These are phyloP conservation scores for Mycena olivaceomarginata DNA, from an alignment of 768 basidiomycete genomes.

Conservation along the genomic window DNA sequence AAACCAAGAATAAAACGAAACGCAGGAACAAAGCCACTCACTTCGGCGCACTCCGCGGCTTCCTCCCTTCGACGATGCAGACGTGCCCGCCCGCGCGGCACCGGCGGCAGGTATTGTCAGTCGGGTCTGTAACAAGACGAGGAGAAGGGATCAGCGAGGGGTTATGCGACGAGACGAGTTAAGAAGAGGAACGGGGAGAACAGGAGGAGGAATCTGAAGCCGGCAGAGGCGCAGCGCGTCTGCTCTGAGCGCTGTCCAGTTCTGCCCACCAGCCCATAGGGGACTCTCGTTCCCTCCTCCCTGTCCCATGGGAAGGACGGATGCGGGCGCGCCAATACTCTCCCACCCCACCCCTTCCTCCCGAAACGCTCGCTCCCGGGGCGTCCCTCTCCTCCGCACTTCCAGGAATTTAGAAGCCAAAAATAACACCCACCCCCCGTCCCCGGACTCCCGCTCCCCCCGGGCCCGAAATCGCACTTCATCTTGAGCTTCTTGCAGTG, in stretches of 20 bases:
- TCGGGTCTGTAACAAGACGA: not conserved
- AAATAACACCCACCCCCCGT: constrained; percentile 16
- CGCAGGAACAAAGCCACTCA: constrained; percentile 63
- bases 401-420: too few species aligned
- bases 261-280: too few species aligned
- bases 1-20: not conserved
- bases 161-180: not conserved
- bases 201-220: too few species aligned
- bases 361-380: too few species aligned
- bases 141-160: not conserved
- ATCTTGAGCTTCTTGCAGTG: constrained; percentile 95
- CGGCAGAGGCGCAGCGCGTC: too few species aligned
- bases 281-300: too few species aligned
- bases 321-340: too few species aligned
- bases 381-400: too few species aligned
- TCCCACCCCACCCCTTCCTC: too few species aligned
- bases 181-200: too few species aligned
- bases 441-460: constrained; percentile 18
- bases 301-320: too few species aligned
- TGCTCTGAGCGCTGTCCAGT: too few species aligned
- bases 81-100: constrained; percentile 84
- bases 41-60: constrained; percentile 88
- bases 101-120: constrained; percentile 84
- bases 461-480: constrained; percentile 85
- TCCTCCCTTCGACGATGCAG: constrained; percentile 90